These are phyloP conservation scores for Yamadazyma jaroonii DNA, from an alignment of 1,139 yeast genomes.

Conservation along the genomic window DNA sequence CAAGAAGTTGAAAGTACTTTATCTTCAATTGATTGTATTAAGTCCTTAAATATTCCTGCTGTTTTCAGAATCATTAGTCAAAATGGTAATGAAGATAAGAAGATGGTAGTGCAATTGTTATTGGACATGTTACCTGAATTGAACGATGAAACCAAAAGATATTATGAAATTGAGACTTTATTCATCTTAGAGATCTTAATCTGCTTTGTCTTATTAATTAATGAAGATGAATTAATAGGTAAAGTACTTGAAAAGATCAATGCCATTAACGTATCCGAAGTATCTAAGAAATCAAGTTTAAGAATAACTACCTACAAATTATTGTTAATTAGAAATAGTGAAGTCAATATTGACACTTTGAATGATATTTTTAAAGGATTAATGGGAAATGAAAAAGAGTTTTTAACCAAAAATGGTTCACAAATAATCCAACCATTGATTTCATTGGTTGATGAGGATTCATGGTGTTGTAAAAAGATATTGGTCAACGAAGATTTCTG, in stretches of 20 bases:
- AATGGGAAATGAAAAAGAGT: constrained; percentile 33
- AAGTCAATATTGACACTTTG: constrained; percentile 15
- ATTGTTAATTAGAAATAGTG: constrained; percentile 35
- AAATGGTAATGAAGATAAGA: constrained; percentile 24
- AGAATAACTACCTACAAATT: constrained; percentile 41
- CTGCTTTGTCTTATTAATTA: constrained; percentile 46
- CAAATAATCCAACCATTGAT: constrained; percentile 55
- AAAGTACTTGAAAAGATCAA: constrained; percentile 22
- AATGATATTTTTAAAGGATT: constrained; percentile 24
- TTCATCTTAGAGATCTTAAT: constrained; percentile 56
- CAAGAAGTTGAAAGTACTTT: constrained; percentile 87
- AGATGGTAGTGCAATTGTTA: constrained; percentile 20
- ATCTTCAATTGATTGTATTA: constrained; percentile 78
- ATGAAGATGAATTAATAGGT: constrained; percentile 32
- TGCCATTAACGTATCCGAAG: constrained; percentile 13
- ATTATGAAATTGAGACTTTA: constrained; percentile 52
- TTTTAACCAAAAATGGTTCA: constrained; percentile 44
- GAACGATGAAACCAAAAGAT: constrained; percentile 39
- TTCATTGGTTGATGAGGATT: constrained; percentile 46
- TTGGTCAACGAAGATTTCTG: constrained; percentile 56
- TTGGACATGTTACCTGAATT: constrained; percentile 29
- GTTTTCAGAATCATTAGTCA: constrained; percentile 47
- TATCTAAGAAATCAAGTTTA: constrained; percentile 30
- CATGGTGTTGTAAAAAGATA: constrained; percentile 42
- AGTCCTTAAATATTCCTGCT: constrained; percentile 56